Base-by-base conservation (phyloP, 768 basidiomycete genomes). In the Agrocybe pediades region DNA sequence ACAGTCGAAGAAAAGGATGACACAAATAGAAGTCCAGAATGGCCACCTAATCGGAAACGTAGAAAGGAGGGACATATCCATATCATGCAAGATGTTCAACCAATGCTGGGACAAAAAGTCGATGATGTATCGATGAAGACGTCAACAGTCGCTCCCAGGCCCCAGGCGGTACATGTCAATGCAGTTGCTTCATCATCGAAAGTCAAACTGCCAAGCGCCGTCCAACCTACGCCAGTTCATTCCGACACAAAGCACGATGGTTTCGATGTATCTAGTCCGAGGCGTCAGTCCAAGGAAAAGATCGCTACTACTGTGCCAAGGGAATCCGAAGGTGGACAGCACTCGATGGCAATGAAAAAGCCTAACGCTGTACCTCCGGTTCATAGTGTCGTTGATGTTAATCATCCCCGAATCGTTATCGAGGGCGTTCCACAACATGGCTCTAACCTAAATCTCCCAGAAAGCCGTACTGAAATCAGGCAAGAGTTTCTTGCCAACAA, bases 121-220 rank as follows among this genome's bases (percentile, higher is more conserved):
- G 13, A 11, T 13, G 11, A 3, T 24, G 16, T 20, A 25, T 9
- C 49, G 21, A 41, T 19, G n/a, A n/a, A 30, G 16, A 29, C 47
- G 9, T 33, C 9, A 30, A 9, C 21, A 8, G 17, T 19, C 17
- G 26, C 29, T 2, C 46, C 16, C 5, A 17, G 41, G 4, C 56
- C 40, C 15, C 57, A 46, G 6, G 56, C 54, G 3, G 55, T 49
- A 15, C 66, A 67, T 13, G 61, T 64, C 27, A 68, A 70, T 42
- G 64, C 67, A 20, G 51, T 67, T 29, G 67, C 68, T 1, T 70
- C 70, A 4, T 71, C 70, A 4, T 71, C 70, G 1, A 60, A 60
- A 41, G 42, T 60, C 5, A 51, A 47, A 30, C 60, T 60, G 27
- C 51, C 62, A 9, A 25, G 23, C 15, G 33, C 20, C 24, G 23